phyloP scores from a whole-genome alignment of 805 yeast species.

The Myxozyma neotropica region DNA sequence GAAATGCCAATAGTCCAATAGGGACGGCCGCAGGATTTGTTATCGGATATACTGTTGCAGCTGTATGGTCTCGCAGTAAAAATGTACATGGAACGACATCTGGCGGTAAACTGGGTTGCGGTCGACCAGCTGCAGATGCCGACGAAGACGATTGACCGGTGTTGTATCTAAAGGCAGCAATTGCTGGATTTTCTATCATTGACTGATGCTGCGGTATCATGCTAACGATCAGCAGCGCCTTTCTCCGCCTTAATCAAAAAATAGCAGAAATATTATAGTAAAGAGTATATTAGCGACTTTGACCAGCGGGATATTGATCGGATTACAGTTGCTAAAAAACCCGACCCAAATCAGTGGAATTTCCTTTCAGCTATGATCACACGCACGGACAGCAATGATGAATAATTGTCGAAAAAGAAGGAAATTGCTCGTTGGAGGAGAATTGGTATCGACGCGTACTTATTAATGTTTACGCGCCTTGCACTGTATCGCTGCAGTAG shows the following conservation, averaged over 20 bases:
- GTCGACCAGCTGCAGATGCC: background rate
- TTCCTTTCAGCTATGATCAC: too few relatives aligned
- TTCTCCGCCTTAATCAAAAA: background rate
- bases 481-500: background rate
- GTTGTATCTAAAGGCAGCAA: constrained; percentile 28
- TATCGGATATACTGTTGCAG: constrained; percentile 91
- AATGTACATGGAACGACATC: constrained; percentile 70
- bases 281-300: too few relatives aligned
- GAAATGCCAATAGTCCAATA: constrained; percentile 71
- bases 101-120: constrained; percentile 13
- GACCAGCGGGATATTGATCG: too few relatives aligned
- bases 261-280: too few relatives aligned
- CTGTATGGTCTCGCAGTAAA: constrained; percentile 80
- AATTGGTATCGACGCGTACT: background rate
- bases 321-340: too few relatives aligned
- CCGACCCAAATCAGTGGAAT: too few relatives aligned
- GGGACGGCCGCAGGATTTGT: constrained; percentile 70
- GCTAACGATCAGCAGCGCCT: background rate
- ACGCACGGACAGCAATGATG: too few relatives aligned
- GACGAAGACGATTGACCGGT: constrained; percentile 3
- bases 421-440: background rate
- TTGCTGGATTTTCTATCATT: constrained; percentile 31
- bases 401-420: background rate
- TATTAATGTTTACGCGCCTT: constrained; percentile 6
- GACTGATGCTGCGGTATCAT: constrained; percentile 16